Evolutionary conservation across 768 basidiomycete genomes (phyloP), one percentile per base, ranked within the genome.

Genomic region (Agrocybe pediades): DNA sequence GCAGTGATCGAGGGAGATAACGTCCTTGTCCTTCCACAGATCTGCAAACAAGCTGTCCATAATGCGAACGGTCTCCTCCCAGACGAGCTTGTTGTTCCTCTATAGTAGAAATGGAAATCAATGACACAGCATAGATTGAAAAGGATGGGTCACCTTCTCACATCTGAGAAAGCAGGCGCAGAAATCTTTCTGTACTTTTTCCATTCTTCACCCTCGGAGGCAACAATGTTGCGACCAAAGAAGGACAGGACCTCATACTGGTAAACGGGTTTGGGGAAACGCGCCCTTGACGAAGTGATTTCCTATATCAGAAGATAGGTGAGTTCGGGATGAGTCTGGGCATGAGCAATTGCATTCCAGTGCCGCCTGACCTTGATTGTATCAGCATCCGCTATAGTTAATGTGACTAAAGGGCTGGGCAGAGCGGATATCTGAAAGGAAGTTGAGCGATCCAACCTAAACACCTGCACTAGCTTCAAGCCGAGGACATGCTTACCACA

Each of bases 141-240:
- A 23, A 40, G 11, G 20, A 9, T 53, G 44, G 57, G 57, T 36
- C 29, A n/a, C n/a, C n/a, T n/a, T n/a, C 67, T 36, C 46, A 84
- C 83, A 64, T 85, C 84, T 11, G 81, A 81, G 64, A 87, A 87
- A 0, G 83, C 78, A 9, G 85, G 83, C 3, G 82, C 83, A 21
- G 76, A 67, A 24, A 87, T 75, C 62, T 81, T 83, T 43, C 85
- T 68, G 56, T 83, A 84, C 21, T 76, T 76, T 64, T 85, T 85
- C 85, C 85, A 88, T 49, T 81, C 74, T 1, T 82, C 78, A 19
- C 79, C 81, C 59, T 87, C 86, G 0, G 82, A 79, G 1, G 75
- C 77, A 13, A 88, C 76, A 40, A 87, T 81, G 59, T 87, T 88
- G 6, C 62, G 61, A 13, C 86, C 86, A 62, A 79, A 87, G 51